Evolutionary conservation across 2,329 filamentous ascomycete genomes (phyloP), one percentile per base, ranked within the genome.

Genomic region (Colletotrichum echinochloae): DNA sequence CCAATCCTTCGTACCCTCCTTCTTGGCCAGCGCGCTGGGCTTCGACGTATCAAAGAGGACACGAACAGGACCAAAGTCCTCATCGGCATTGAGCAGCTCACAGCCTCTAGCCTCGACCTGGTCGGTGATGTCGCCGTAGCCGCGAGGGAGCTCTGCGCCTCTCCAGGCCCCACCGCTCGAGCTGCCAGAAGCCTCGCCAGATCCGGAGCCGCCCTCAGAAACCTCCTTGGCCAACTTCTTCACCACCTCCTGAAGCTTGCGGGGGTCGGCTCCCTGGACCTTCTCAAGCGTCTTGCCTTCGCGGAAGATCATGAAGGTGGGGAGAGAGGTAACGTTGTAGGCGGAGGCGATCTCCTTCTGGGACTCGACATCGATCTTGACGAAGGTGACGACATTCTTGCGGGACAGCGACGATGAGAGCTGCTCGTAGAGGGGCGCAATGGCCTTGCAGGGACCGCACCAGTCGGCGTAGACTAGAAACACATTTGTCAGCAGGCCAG

Each of bases 231-330:
- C 88, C 66, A 97, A 85, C 79, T 91, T 92, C 79, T 90, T 87
- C 69, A 97, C 87, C 20, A 92, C 88, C 49, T 88, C 85, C 76
- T 90, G 89, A 20, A 98, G 89, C 76, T 91, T 90, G 66, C 85
- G 82, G 18, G 89, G 87, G 79, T 97, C 89, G 59, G 93, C 93
- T 54, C 94, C 95, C 78, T 89, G 86, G 71, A 96, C 88, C 76
- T 89, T 91, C 62, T 92, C 88, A 56, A 89, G 87, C 66, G 90
- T 83, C 73, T 89, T 85, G 75, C 90, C 91, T 77, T 92, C 87
- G 76, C 92, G 91, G 84, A 94, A 97, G 76, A 98, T 87, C 77
- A 98, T 88, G 81, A 98, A 97, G n/a, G 95, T 97, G 11, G 96
- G 96, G 78, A 95, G 90, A 81, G 89, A 88, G 26, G 89, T 90